phyloP scores from a whole-genome alignment of 805 yeast species.

The Metschnikowia rubicola region DNA sequence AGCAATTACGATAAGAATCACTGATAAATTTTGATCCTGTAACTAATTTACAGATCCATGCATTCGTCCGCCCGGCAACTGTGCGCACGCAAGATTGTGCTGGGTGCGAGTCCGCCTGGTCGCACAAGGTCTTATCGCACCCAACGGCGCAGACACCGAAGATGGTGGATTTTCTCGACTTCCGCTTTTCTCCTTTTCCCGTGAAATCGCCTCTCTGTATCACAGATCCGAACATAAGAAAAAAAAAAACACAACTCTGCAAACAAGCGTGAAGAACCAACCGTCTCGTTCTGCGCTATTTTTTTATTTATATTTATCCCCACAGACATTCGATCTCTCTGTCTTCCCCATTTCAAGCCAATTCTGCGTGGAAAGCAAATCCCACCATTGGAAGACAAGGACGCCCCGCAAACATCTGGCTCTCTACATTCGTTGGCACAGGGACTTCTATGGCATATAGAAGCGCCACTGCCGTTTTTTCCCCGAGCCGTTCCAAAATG shows the following conservation, averaged over 20 bases:
- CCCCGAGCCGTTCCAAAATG: conserved; percentile 16
- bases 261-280: too few species aligned
- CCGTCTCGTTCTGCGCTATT: too few species aligned
- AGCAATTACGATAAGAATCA: too few species aligned
- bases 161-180: neutral
- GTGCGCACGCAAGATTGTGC: neutral
- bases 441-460: conserved; percentile 3
- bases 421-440: neutral
- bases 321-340: neutral
- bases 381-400: neutral
- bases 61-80: too few species aligned
- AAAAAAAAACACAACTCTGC: neutral
- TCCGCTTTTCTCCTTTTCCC: neutral
- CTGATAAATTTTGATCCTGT: too few species aligned
- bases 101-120: neutral
- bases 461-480: neutral
- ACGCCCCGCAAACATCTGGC: neutral
- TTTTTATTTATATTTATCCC: neutral
- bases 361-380: neutral
- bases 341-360: neutral
- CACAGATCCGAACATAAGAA: neutral
- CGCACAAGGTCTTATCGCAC: conserved; percentile 7
- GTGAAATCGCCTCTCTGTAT: neutral
- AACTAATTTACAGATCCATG: too few species aligned
- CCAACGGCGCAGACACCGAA: conserved; percentile 4